These are phyloP conservation scores for Hordeum pubiflorum DNA, from an alignment of 202 grass and related monocot genomes.

Conservation along the genomic window DNA sequence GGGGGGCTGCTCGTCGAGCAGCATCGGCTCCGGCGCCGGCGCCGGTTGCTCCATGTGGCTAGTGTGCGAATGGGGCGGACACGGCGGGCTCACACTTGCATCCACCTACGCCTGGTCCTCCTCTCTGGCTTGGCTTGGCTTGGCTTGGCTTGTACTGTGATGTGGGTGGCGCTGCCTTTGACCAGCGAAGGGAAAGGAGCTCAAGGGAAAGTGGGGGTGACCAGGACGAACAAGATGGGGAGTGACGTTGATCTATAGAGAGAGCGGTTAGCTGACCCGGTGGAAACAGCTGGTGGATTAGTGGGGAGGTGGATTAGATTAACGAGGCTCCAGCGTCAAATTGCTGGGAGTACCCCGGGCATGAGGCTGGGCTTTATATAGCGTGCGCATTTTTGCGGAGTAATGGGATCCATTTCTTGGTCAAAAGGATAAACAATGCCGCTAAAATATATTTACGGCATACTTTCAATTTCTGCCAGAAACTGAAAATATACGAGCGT, in stretches of 20 bases:
- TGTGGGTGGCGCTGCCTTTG: conserved; percentile 9
- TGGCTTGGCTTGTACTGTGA: neutral
- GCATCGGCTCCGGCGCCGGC: conserved; percentile 23
- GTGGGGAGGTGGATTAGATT: neutral
- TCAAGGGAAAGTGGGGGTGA: neutral
- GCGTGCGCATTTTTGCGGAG: neutral
- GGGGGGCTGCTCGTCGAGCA: neutral
- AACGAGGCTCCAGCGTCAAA: neutral
- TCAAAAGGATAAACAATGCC: neutral
- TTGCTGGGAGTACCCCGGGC: neutral
- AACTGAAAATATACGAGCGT: too few relatives aligned
- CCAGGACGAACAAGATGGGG: too few relatives aligned
- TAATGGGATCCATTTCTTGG: neutral
- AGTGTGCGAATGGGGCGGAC: neutral
- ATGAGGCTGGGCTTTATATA: neutral
- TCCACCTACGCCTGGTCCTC: conserved; percentile 4
- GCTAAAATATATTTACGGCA: neutral
- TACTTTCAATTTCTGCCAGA: too few relatives aligned
- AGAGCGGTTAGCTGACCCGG: conserved; percentile 5
- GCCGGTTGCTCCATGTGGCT: conserved; percentile 11
- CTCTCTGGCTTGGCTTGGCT: neutral
- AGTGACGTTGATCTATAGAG: too few relatives aligned
- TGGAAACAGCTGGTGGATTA: conserved; percentile 20
- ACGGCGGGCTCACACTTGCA: neutral
- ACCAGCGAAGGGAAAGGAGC: neutral